Evolutionary conservation across 169 alveolate species (phyloP).

Genomic region (Cardiosporidium cionae): DNA sequence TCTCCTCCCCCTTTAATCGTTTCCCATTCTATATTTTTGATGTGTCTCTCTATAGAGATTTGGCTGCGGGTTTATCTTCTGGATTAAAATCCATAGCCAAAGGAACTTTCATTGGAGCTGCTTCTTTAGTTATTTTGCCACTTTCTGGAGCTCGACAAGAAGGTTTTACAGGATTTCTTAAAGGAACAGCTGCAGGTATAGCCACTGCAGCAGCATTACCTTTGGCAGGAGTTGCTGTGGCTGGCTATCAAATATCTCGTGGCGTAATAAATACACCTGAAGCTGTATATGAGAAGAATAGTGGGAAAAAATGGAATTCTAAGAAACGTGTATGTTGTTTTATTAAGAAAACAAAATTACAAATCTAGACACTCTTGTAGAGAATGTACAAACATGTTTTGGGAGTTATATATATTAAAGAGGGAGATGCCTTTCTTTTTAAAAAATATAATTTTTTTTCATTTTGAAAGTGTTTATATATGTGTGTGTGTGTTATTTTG

Average conservation of each 20-base stretch:
- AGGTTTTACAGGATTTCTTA: conserved; percentile 76
- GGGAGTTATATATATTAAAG: neutral
- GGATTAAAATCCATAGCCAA: conserved; percentile 76
- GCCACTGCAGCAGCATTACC: conserved; percentile 76
- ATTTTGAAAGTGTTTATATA: conserved; percentile 49
- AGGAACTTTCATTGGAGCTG: conserved; percentile 76
- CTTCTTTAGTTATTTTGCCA: conserved; percentile 73
- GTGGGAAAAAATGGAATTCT: conserved; percentile 78
- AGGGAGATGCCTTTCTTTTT: neutral
- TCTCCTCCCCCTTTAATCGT: no score
- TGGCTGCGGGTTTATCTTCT: conserved; percentile 69
- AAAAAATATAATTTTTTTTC: conserved; percentile 55
- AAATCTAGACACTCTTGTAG: neutral
- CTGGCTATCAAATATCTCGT: conserved; percentile 74
- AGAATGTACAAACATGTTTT: neutral
- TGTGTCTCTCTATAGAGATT: conserved; percentile 35
- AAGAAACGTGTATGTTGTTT: conserved; percentile 59
- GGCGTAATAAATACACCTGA: conserved; percentile 78
- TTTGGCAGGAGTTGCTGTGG: conserved; percentile 71
- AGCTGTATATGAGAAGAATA: conserved; percentile 63
- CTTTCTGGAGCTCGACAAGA: conserved; percentile 74
- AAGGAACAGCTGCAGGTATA: conserved; percentile 78
- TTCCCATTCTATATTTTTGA: no score
- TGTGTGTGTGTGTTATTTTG: conserved; percentile 4
- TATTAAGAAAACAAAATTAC: no score